Conservation (phyloP, 2,329 filamentous ascomycete species). For the Beauveria asiatica region DNA sequence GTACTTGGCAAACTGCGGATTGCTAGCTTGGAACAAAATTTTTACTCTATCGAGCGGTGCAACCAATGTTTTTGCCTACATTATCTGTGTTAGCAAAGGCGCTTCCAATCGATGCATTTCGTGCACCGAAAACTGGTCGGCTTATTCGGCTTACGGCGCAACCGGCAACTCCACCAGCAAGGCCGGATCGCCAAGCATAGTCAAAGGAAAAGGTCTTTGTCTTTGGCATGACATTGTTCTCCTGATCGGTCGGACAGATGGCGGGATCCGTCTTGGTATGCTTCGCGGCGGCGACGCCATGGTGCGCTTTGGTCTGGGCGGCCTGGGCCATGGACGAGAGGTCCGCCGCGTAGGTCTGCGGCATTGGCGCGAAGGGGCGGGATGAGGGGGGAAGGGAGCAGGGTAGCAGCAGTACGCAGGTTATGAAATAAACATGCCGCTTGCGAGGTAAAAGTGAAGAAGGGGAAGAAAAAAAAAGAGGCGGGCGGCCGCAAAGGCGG, state of each 20-base stretch:
- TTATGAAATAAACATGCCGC: conserved; percentile 4
- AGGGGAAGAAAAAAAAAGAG: background rate
- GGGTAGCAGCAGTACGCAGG: background rate
- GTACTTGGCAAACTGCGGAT: conserved; percentile 90
- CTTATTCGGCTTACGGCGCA: conserved; percentile 62
- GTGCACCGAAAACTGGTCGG: background rate
- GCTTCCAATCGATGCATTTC: background rate
- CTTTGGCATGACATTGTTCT: conserved; percentile 34
- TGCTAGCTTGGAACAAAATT: conserved; percentile 94
- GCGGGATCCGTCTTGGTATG: conserved; percentile 29
- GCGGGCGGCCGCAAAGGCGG: background rate
- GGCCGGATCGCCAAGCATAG: conserved; percentile 73
- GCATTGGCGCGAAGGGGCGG: conserved; percentile 16
- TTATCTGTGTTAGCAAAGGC: background rate
- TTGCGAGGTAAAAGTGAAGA: background rate
- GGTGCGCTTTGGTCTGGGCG: conserved; percentile 27
- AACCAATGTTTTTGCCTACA: conserved; percentile 86
- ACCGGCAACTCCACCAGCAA: conserved; percentile 84
- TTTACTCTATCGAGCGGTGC: conserved; percentile 96
- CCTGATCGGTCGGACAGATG: conserved; percentile 43
- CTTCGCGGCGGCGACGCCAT: conserved; percentile 18
- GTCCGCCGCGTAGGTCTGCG: conserved; percentile 39
- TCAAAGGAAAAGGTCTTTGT: conserved; percentile 60
- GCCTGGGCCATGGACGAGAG: conserved; percentile 52
- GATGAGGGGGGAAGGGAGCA: background rate